Conservation (phyloP, 805 yeast genomes). For the Kodamaea leandrae region DNA sequence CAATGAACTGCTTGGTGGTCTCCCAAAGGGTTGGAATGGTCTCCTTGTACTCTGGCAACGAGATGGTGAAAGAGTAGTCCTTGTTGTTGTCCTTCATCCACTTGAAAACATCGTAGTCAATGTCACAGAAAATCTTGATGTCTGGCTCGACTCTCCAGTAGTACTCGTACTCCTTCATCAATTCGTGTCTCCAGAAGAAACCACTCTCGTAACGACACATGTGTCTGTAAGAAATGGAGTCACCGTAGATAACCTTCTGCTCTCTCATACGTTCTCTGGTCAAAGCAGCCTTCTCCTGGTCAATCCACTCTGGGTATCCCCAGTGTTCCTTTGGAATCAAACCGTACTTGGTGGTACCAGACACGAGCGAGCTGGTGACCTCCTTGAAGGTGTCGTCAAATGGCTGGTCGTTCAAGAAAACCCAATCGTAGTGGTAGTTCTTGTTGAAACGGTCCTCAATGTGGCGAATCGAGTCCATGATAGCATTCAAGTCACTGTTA, state of each 20-base stretch:
- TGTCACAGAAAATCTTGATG: conserved; percentile 75
- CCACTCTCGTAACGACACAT: conserved; percentile 94
- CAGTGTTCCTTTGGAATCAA: conserved; percentile 80
- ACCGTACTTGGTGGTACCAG: conserved; percentile 80
- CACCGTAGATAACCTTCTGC: conserved; percentile 68
- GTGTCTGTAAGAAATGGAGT: conserved; percentile 74
- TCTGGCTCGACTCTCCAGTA: conserved; percentile 97
- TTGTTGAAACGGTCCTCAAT: conserved; percentile 88
- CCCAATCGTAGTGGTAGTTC: conserved; percentile 88
- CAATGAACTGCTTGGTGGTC: conserved; percentile 64
- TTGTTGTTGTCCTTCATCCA: conserved; percentile 73
- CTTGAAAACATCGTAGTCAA: conserved; percentile 83
- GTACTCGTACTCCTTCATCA: conserved; percentile 75
- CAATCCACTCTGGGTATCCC: conserved; percentile 85
- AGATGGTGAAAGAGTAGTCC: conserved; percentile 83
- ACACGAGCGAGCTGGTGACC: conserved; percentile 62
- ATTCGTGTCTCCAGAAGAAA: conserved; percentile 76
- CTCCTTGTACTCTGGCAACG: conserved; percentile 75
- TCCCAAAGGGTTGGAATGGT: conserved; percentile 89
- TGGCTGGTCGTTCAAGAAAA: conserved; percentile 83
- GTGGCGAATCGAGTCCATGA: conserved; percentile 64
- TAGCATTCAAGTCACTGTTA: conserved; percentile 63
- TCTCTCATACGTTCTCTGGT: conserved; percentile 58
- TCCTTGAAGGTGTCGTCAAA: conserved; percentile 79
- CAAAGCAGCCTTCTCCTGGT: conserved; percentile 64